Conservation (phyloP, 176 grass and related monocot genomes). For the Musa schizocarpa region DNA sequence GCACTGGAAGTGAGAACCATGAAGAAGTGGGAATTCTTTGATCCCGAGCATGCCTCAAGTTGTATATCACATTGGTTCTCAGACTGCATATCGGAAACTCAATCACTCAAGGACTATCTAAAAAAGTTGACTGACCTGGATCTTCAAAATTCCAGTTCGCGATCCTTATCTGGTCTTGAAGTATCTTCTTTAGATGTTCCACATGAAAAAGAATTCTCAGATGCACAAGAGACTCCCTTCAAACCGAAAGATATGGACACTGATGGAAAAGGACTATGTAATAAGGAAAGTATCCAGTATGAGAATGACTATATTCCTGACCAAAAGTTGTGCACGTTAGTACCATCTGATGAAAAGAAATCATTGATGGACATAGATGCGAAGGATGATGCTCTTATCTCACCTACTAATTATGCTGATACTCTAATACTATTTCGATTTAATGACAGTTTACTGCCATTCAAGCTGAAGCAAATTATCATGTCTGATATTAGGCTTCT, state of each 20-base stretch:
- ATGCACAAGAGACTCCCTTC: conserved; percentile 9
- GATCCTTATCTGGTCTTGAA: conserved; percentile 2
- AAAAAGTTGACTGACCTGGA: conserved; percentile 19
- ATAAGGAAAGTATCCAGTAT: neutral
- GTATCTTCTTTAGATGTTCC: conserved; percentile 12
- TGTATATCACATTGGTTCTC: conserved; percentile 48
- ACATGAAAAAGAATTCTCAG: conserved; percentile 26
- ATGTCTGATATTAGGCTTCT: conserved; percentile 70
- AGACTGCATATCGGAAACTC: conserved; percentile 27
- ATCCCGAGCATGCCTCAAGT: conserved; percentile 54
- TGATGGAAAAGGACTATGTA: neutral
- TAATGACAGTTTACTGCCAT: conserved; percentile 44
- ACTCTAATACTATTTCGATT: conserved; percentile 52
- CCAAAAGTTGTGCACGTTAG: neutral
- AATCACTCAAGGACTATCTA: conserved; percentile 37
- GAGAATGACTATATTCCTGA: conserved; percentile 5
- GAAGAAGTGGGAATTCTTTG: conserved; percentile 90
- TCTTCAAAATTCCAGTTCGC: neutral
- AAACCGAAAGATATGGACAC: neutral
- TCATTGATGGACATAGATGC: neutral
- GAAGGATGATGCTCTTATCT: conserved; percentile 4
- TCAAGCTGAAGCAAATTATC: conserved; percentile 54
- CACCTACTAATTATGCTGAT: conserved; percentile 44
- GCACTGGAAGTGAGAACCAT: conserved; percentile 80
- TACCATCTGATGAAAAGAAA: neutral